Percentiles rank a stretch among this genome's conserved stretches.
These are phyloP conservation scores for Sugiyamaella pinicola DNA, from an alignment of 1,139 yeast genomes.

Conservation along the genomic window DNA sequence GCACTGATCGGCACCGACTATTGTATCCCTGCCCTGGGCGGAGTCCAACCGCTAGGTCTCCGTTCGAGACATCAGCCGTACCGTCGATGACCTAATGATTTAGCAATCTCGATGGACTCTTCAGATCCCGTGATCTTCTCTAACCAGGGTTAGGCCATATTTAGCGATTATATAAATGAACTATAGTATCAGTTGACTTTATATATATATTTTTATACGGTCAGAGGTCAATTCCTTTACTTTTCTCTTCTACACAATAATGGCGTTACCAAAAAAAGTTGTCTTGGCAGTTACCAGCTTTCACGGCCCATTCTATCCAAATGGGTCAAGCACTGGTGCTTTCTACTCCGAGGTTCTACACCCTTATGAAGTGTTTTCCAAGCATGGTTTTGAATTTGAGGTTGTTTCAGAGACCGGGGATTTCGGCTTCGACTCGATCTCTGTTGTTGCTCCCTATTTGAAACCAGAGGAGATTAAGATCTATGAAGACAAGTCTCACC, in stretches of 20 bases:
- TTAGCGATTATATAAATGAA: neutral
- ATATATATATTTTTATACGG: neutral
- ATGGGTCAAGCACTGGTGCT: slow-evolving; percentile 60
- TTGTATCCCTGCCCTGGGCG: no score
- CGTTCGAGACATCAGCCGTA: no score
- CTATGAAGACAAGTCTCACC: slow-evolving; percentile 47
- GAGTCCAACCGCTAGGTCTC: no score
- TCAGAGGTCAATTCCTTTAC: neutral
- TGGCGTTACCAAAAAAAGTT: slow-evolving; percentile 42
- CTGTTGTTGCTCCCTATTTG: slow-evolving; percentile 47
- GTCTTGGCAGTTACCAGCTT: slow-evolving; percentile 56
- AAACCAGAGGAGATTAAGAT: slow-evolving; percentile 49
- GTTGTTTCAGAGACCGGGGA: slow-evolving; percentile 61
- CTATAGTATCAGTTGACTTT: neutral
- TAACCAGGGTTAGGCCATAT: neutral
- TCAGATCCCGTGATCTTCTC: no score
- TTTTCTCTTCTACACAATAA: neutral
- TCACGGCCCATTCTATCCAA: slow-evolving; percentile 54
- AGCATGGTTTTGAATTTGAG: slow-evolving; percentile 54
- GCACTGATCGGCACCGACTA: no score
- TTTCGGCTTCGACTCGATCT: slow-evolving; percentile 58
- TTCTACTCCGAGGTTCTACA: slow-evolving; percentile 60
- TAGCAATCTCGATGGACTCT: no score
- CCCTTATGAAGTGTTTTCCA: slow-evolving; percentile 53
- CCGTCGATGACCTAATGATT: no score